These are phyloP conservation scores for Solanum rostratum DNA, from an alignment of 257 asterid genomes.

Conservation along the genomic window DNA sequence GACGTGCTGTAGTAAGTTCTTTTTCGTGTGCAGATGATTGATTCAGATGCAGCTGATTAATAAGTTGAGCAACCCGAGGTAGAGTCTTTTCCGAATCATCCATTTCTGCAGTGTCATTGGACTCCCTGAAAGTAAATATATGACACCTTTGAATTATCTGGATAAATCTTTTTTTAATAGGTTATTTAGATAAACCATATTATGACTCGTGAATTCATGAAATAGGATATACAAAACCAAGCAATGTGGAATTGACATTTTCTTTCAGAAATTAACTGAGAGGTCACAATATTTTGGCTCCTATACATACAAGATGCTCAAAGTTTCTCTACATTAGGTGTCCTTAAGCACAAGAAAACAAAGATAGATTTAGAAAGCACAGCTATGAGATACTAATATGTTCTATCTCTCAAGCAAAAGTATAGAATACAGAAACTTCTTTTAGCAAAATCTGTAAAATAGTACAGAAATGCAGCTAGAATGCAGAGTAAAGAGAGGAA, in stretches of 20 bases:
- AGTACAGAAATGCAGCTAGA: background rate
- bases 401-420: background rate
- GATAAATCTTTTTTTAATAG: background rate
- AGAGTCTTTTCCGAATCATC: slow-evolving; percentile 52
- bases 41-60: slow-evolving; percentile 67
- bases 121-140: slow-evolving; percentile 38
- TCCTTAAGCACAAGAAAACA: background rate
- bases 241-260: background rate
- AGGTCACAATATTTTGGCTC: background rate
- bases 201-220: background rate
- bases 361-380: background rate
- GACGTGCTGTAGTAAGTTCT: slow-evolving; percentile 75
- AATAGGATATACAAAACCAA: background rate
- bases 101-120: slow-evolving; percentile 54
- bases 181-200: background rate
- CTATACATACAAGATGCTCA: background rate
- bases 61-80: slow-evolving; percentile 57
- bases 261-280: background rate
- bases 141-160: background rate
- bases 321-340: background rate
- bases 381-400: background rate
- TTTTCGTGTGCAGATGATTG: slow-evolving; percentile 59
- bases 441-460: background rate
- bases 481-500: background rate
- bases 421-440: background rate